Conservation (phyloP, 805 yeast species). For the Pichia eremophila region DNA sequence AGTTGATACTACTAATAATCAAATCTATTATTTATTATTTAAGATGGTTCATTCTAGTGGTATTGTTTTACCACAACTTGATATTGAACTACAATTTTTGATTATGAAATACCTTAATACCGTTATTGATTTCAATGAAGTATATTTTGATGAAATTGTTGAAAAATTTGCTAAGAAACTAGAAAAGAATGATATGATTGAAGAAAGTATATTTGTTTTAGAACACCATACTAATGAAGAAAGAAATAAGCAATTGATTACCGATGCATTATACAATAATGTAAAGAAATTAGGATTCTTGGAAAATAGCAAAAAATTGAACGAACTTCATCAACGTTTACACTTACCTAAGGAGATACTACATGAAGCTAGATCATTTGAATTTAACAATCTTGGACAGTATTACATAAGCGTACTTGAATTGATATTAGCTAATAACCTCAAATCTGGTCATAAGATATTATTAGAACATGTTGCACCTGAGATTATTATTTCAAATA, state of each 20-base stretch:
- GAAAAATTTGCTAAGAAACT: conserved; percentile 42
- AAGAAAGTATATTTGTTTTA: conserved; percentile 55
- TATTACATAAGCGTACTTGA: conserved; percentile 52
- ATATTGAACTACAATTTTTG: conserved; percentile 18
- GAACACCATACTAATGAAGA: conserved; percentile 46
- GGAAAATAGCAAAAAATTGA: conserved; percentile 22
- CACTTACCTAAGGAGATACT: conserved; percentile 40
- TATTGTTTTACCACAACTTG: conserved; percentile 5
- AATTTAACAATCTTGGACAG: conserved; percentile 40
- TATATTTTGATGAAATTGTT: conserved; percentile 14
- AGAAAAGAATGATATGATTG: conserved; percentile 36
- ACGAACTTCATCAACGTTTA: conserved; percentile 30
- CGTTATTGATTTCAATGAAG: conserved; percentile 9
- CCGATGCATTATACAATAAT: conserved; percentile 27
- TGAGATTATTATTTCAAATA: conserved; percentile 44
- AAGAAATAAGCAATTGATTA: conserved; percentile 33
- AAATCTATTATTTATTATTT: conserved; percentile 5
- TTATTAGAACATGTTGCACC: conserved; percentile 64
- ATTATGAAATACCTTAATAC: conserved; percentile 19
- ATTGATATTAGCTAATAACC: conserved; percentile 49
- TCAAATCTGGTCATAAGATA: conserved; percentile 54
- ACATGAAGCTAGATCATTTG: conserved; percentile 51
- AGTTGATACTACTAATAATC: conserved; percentile 4
- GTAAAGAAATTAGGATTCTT: conserved; percentile 25
- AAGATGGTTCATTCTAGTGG: conserved; percentile 1